These are phyloP conservation scores for Boletus edulis DNA, from an alignment of 768 basidiomycete genomes.

Conservation along the genomic window DNA sequence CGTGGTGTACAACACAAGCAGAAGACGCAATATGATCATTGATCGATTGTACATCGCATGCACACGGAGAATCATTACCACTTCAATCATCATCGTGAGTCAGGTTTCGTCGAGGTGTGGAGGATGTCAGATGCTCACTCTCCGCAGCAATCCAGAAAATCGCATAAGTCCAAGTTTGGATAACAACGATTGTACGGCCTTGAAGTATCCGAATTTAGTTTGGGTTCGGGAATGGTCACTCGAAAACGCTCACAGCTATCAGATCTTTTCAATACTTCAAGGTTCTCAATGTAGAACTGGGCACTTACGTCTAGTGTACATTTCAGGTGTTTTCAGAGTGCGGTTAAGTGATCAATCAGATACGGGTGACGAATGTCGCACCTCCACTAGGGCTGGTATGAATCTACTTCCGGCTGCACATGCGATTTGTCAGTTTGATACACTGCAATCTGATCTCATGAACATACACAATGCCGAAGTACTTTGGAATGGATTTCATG, in stretches of 20 bases:
- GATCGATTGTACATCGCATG: too few species aligned
- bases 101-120: too few species aligned
- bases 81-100: too few species aligned
- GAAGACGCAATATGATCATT: too few species aligned
- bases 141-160: not conserved
- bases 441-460: not conserved
- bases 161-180: not conserved
- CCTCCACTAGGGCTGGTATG: not conserved
- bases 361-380: not conserved
- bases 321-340: not conserved
- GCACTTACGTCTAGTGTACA: not conserved
- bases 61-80: too few species aligned
- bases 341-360: not conserved
- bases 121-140: too few species aligned
- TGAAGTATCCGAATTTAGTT: not conserved
- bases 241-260: not conserved
- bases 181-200: not conserved
- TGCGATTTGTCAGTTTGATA: not conserved
- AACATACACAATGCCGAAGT: not conserved
- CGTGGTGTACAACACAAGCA: too few species aligned
- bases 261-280: not conserved
- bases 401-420: not conserved
- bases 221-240: too few species aligned
- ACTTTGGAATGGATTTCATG: not conserved
- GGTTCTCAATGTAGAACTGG: not conserved